Conservation (phyloP, 2,329 filamentous ascomycete genomes). For the Thermothelomyces thermophilus region DNA sequence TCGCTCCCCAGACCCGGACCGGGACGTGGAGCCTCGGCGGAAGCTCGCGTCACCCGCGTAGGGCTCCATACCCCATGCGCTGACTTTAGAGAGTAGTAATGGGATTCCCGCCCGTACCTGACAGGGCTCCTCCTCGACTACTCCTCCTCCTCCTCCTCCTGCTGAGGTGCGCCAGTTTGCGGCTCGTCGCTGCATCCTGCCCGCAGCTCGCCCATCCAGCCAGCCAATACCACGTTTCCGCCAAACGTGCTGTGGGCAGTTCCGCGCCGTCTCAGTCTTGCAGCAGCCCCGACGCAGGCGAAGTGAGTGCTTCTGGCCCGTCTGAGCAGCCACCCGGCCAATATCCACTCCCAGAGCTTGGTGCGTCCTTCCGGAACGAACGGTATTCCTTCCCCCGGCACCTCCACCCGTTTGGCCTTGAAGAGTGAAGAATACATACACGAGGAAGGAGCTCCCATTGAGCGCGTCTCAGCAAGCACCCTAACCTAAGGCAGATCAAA, state of each 20-base stretch:
- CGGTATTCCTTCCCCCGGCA: neutral
- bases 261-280: slow-evolving; percentile 1
- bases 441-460: neutral
- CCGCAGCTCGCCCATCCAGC: slow-evolving; percentile 13
- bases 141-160: neutral
- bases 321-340: slow-evolving; percentile 5
- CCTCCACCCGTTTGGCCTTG: slow-evolving; percentile 10
- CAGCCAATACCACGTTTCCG: slow-evolving; percentile 11
- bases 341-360: neutral
- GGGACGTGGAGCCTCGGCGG: slow-evolving; percentile 1
- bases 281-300: neutral
- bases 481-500: neutral
- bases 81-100: too few relatives aligned
- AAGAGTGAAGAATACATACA: neutral
- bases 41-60: slow-evolving; percentile 9
- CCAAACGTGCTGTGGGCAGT: slow-evolving; percentile 5
- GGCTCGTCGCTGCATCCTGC: slow-evolving; percentile 9
- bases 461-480: neutral
- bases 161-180: slow-evolving; percentile 13
- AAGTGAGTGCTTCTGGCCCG: neutral
- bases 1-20: neutral
- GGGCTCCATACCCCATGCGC: neutral
- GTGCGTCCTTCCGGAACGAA: neutral
- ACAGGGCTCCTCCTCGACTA: slow-evolving; percentile 12
- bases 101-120: neutral